Evolutionary conservation across 2,329 filamentous ascomycete species (phyloP).

Genomic region (Endothia cerciana): DNA sequence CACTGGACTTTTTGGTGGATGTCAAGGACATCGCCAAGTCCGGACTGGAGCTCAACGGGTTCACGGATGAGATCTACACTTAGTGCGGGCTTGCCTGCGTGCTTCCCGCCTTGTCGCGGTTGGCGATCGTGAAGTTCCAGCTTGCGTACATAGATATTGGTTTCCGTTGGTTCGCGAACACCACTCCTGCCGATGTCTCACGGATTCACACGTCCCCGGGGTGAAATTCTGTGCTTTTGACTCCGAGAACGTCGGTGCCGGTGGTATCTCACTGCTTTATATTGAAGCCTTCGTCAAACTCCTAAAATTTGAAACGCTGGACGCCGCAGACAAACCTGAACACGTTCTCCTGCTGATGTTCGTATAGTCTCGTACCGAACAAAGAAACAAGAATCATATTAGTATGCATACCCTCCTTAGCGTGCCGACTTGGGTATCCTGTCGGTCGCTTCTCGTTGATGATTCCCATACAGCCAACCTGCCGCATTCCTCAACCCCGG

Average conservation of each 20-base stretch:
- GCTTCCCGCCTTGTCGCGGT: neutral
- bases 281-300: constrained; percentile 6
- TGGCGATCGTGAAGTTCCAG: too few relatives aligned
- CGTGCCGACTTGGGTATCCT: constrained; percentile 15
- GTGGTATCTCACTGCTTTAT: neutral
- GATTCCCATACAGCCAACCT: neutral
- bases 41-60: constrained; percentile 71
- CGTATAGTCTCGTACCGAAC: constrained; percentile 6
- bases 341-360: neutral
- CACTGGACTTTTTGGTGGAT: constrained; percentile 81
- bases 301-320: constrained; percentile 17
- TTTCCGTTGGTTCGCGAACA: neutral
- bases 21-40: constrained; percentile 84
- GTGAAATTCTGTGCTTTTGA: neutral
- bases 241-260: neutral
- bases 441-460: neutral
- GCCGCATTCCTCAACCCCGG: neutral
- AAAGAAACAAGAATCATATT: constrained; percentile 25
- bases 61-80: constrained; percentile 77
- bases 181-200: neutral
- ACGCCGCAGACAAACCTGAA: constrained; percentile 6
- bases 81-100: constrained; percentile 31
- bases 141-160: neutral
- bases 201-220: neutral
- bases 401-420: constrained; percentile 23